Evolutionary conservation across 768 basidiomycete genomes (phyloP), one percentile per base, ranked within the genome.

Genomic region (Panaeolus papilionaceus): DNA sequence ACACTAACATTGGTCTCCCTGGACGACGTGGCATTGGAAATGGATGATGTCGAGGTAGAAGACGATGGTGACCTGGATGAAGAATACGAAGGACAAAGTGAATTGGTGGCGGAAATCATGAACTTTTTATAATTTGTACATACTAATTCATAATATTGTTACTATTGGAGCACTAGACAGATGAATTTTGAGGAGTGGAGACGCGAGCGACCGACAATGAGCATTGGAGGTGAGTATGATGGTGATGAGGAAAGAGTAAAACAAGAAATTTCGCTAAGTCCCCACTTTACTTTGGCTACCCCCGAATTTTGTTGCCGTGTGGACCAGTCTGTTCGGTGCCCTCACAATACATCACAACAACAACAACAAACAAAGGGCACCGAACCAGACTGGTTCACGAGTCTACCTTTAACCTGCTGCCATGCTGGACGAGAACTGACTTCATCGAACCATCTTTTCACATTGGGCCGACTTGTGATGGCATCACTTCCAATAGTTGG

Each of bases 361-460:
- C 10, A 54, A 11, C 2, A 8, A 26, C 5, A 4, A 54, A 8
- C 51, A 11, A 54, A 54, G 23, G 23, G 23, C 23, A 23, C 23
- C 23, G 23, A 23, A 23, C 23, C 51, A 7, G 16, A 49, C 47
- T 49, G 47, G 47, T 16, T 49, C n/a, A 16, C 47, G n/a, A 49
- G 47, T 49, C 47, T 33, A 26, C n/a, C n/a, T 10, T 58, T 58
- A 12, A 58, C 54, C 54, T 33, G 54, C 64, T 73, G 69, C 87
- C 87, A 88, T 1, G 85, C 76, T 14, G 79, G 74, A 63, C 86
- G 79, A 26, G 80, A 75, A 11, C 77, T 75, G 58, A 89, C 75
- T 20, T 81, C 85, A 65, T 82, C 80, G 82, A 82, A 88, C 87
- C 87, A 88, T 65, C 85, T 82, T 0, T 74, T 64, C 0, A 88